These are phyloP conservation scores for Aspergillus affinis DNA, from an alignment of 495 filamentous ascomycete species.

Conservation along the genomic window DNA sequence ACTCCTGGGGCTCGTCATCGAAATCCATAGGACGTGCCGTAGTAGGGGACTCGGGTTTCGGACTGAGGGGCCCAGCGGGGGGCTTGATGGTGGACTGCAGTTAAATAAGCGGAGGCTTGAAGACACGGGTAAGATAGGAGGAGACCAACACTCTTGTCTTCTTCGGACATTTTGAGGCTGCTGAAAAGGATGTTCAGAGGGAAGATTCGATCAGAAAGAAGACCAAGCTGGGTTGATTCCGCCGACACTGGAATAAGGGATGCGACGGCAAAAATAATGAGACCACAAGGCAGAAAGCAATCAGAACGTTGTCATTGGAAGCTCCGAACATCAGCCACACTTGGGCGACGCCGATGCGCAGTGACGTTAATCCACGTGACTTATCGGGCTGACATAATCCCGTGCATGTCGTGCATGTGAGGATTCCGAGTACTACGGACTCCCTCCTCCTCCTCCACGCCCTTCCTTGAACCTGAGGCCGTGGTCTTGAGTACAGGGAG, in stretches of 20 bases:
- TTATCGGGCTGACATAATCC: background rate
- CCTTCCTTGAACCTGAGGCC: no score
- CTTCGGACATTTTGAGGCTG: constrained; percentile 37
- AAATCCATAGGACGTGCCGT: constrained; percentile 81
- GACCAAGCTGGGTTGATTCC: background rate
- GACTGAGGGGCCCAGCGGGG: constrained; percentile 31
- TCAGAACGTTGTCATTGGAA: constrained; percentile 28
- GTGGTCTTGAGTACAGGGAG: background rate
- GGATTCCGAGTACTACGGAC: no score
- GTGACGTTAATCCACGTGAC: constrained; percentile 45
- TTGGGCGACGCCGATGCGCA: constrained; percentile 11
- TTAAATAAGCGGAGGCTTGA: constrained; percentile 24
- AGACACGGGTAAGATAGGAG: constrained; percentile 6
- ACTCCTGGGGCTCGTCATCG: constrained; percentile 80
- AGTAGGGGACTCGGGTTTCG: constrained; percentile 74
- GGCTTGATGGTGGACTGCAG: constrained; percentile 34
- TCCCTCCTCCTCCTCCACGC: background rate
- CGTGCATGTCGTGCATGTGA: no score
- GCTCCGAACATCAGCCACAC: constrained; percentile 30
- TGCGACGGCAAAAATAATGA: background rate
- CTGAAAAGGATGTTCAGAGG: background rate
- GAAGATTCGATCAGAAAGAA: background rate
- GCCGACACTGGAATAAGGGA: background rate
- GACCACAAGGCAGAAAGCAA: constrained; percentile 31
- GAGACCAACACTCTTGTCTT: constrained; percentile 39